These are phyloP conservation scores for Aspergillus fijiensis DNA, from an alignment of 2,329 filamentous ascomycete genomes.

Conservation along the genomic window DNA sequence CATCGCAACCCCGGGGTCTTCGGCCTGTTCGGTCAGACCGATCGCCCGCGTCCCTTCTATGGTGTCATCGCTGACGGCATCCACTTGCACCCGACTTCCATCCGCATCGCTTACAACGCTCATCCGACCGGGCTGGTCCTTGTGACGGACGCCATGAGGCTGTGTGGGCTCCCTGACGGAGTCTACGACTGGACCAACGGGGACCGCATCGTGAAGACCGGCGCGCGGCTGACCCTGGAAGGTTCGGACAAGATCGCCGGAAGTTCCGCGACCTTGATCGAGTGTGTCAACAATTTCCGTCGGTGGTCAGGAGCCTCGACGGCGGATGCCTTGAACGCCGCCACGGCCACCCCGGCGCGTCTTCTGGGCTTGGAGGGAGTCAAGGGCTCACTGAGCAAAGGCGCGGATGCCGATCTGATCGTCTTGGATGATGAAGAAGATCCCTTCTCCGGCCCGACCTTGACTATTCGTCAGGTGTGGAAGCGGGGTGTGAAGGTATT, in stretches of 20 bases:
- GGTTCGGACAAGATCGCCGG: conserved; percentile 77
- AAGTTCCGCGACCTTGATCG: conserved; percentile 50
- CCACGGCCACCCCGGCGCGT: conserved; percentile 40
- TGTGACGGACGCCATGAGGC: conserved; percentile 89
- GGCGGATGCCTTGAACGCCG: conserved; percentile 41
- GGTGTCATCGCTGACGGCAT: conserved; percentile 90
- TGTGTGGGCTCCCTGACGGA: conserved; percentile 80
- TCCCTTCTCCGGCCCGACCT: conserved; percentile 29
- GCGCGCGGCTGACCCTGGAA: conserved; percentile 70
- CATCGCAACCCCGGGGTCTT: conserved; percentile 91
- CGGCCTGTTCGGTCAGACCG: conserved; percentile 71
- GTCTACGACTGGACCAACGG: conserved; percentile 82
- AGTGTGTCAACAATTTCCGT: conserved; percentile 47
- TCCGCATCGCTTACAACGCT: conserved; percentile 85
- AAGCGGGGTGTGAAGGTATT: conserved; percentile 44
- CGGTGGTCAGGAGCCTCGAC: conserved; percentile 42
- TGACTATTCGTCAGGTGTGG: conserved; percentile 46
- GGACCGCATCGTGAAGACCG: conserved; percentile 59
- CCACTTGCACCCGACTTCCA: conserved; percentile 81
- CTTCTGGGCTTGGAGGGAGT: conserved; percentile 40
- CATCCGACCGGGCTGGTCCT: conserved; percentile 83
- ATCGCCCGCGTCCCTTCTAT: conserved; percentile 66
- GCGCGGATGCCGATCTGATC: conserved; percentile 45
- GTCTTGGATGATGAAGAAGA: conserved; percentile 38
- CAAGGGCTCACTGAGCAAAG: conserved; percentile 41